Conservation (phyloP, 176 grass and related monocot genomes). For the Pharus latifolius region DNA sequence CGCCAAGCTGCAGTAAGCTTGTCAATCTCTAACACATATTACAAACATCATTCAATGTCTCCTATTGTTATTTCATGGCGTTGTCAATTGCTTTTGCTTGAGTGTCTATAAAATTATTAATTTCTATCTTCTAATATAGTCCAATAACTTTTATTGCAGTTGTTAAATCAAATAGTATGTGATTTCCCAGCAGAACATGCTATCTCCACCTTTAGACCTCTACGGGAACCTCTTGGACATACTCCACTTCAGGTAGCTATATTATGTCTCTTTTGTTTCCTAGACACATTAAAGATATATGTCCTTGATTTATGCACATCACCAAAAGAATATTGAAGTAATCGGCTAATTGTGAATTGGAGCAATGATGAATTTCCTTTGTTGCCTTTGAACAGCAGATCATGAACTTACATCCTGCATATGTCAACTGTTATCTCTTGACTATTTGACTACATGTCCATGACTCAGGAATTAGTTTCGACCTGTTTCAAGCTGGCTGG, state of each 20-base stretch:
- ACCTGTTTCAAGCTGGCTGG: neutral
- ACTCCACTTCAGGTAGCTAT: conserved; percentile 82
- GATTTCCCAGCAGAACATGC: conserved; percentile 82
- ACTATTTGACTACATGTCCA: neutral
- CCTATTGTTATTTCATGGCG: neutral
- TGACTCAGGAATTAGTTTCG: neutral
- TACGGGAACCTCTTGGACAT: conserved; percentile 84
- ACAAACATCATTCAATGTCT: neutral
- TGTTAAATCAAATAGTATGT: conserved; percentile 95
- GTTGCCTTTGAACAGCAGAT: neutral
- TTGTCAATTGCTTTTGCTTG: neutral
- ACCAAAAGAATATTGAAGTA: neutral
- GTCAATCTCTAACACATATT: neutral
- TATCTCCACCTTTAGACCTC: conserved; percentile 73
- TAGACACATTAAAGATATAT: neutral
- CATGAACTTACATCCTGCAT: neutral
- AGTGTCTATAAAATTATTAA: neutral
- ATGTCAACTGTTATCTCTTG: neutral
- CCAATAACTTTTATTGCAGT: conserved; percentile 34
- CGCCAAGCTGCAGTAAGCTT: conserved; percentile 87
- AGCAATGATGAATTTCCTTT: neutral
- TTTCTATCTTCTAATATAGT: conserved; percentile 13
- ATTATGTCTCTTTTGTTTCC: conserved; percentile 6
- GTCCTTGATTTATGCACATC: neutral
- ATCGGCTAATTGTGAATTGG: neutral